Evolutionary conservation across 352 stramenopile genomes (phyloP).

Genomic region (Globisporangium barbulae): DNA sequence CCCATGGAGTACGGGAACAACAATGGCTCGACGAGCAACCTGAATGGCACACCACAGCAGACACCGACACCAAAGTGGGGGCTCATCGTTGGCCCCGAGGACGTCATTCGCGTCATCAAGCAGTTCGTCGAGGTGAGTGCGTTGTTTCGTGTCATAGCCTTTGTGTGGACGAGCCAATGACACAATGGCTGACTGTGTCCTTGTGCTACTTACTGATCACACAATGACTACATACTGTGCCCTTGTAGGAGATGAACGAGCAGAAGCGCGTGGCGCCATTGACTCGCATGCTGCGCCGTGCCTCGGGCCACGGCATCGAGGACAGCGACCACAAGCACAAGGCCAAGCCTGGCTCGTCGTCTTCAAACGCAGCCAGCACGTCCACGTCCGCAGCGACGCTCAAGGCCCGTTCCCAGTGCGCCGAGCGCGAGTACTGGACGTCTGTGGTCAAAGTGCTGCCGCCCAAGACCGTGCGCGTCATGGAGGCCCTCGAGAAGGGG

Average conservation of each 20-base stretch:
- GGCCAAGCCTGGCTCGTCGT: slow-evolving; percentile 11
- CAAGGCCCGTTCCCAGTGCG: slow-evolving; percentile 40
- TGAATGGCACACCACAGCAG: slow-evolving; percentile 8
- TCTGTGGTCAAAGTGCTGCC: slow-evolving; percentile 74
- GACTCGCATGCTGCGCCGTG: slow-evolving; percentile 39
- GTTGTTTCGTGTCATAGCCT: not conserved
- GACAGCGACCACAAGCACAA: not conserved
- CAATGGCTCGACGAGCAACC: slow-evolving; percentile 1
- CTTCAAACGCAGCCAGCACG: slow-evolving; percentile 21
- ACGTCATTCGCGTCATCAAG: slow-evolving; percentile 86
- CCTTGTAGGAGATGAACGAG: slow-evolving; percentile 53
- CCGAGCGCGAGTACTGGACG: slow-evolving; percentile 80
- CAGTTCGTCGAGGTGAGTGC: slow-evolving; percentile 83
- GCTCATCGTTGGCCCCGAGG: slow-evolving; percentile 74
- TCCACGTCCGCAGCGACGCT: slow-evolving; percentile 22
- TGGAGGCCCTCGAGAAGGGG: slow-evolving; percentile 82
- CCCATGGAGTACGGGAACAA: slow-evolving; percentile 26
- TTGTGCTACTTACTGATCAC: slow-evolving; percentile 11
- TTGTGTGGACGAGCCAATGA: not conserved
- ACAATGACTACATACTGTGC: not conserved
- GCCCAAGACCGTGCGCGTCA: slow-evolving; percentile 63
- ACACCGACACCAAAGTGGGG: slow-evolving; percentile 44
- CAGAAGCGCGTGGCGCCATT: slow-evolving; percentile 61
- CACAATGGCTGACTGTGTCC: not conserved
- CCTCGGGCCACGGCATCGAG: slow-evolving; percentile 9